Evolutionary conservation across 768 basidiomycete species (phyloP), one percentile per base, ranked within the genome.

Genomic region (Mycena capillaripes): DNA sequence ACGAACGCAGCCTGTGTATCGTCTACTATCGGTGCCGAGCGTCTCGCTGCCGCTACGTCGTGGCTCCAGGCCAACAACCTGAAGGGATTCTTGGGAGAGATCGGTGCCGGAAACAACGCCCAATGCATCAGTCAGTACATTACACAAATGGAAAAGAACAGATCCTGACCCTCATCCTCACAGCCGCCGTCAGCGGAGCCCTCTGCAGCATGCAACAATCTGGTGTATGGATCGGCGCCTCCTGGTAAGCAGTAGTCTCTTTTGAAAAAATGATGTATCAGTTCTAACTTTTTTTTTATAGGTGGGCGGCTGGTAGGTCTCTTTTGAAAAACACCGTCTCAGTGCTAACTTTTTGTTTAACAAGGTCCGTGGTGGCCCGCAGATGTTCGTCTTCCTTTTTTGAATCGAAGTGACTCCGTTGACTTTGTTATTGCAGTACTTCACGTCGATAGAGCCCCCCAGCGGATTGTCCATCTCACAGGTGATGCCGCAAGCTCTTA

Each of bases 1-100:
- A 91, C 90, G 10, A 84, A 79, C 56, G 77, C 76, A 2, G 85
- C 80, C 29, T 92, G 91, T 76, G 90, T 91, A 42, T 89, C 87
- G 11, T 81, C 86, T 21, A 90, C 89, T 32, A 90, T 92, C 76
- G 90, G 90, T 66, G 85, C 84, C 23, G 87, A 90, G 75, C 89
- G 90, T 74, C 79, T 92, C 46, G 82, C 85, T 34, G 86, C 78
- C 38, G 91, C 91, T 11, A 91, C 91, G 3, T 74, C 79, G 21
- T 91, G 91, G 91, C 86, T 92, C 72, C 79, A 91, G 83, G 78
- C 81, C 55, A 87, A 89, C 82, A 87, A 87, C 78, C 77, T 90
- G 75, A 91, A 90, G 82, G 91, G 90, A 46, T 89, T 91, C 85
- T 82, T 92, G 48, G 90, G 91, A 46, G 91, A 92, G 77, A 86